Evolutionary conservation across 306 rosid genomes (phyloP).

Genomic region (Lathyrus aphaca): DNA sequence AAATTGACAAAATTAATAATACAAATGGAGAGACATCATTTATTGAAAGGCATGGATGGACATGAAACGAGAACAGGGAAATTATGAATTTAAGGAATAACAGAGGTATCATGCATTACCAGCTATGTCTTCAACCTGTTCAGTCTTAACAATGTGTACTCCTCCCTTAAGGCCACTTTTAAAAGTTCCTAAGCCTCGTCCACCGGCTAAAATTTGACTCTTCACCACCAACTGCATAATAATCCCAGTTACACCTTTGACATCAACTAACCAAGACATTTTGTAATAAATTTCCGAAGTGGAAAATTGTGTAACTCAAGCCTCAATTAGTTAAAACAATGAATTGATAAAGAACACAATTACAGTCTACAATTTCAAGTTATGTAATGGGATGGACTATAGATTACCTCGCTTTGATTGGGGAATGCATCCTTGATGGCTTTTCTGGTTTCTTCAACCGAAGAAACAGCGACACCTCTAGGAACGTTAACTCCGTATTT

Average conservation of each 20-base stretch:
- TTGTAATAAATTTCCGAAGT: neutral
- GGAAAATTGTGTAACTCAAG: neutral
- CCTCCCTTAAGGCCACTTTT: constrained; percentile 94
- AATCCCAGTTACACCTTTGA: constrained; percentile 38
- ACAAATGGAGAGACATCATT: neutral
- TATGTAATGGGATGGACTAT: neutral
- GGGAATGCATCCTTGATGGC: constrained; percentile 67
- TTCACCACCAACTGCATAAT: constrained; percentile 57
- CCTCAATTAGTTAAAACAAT: neutral
- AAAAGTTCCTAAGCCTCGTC: constrained; percentile 95
- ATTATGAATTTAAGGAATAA: constrained; percentile 13
- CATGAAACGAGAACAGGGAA: constrained; percentile 34
- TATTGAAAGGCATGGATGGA: constrained; percentile 8
- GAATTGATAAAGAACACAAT: constrained; percentile 6
- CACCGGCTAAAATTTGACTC: constrained; percentile 91
- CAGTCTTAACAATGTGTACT: constrained; percentile 87
- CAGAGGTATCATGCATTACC: constrained; percentile 56
- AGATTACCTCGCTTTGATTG: constrained; percentile 47
- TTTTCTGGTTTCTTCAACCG: constrained; percentile 49
- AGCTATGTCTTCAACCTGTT: constrained; percentile 85
- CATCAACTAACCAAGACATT: neutral
- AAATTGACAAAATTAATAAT: constrained; percentile 20
- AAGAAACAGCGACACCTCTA: constrained; percentile 52
- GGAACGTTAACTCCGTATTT: constrained; percentile 84
- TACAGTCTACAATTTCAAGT: constrained; percentile 15